Evolutionary conservation across 805 yeast species (phyloP).

Genomic region (Yamadazyma ubonensis): DNA sequence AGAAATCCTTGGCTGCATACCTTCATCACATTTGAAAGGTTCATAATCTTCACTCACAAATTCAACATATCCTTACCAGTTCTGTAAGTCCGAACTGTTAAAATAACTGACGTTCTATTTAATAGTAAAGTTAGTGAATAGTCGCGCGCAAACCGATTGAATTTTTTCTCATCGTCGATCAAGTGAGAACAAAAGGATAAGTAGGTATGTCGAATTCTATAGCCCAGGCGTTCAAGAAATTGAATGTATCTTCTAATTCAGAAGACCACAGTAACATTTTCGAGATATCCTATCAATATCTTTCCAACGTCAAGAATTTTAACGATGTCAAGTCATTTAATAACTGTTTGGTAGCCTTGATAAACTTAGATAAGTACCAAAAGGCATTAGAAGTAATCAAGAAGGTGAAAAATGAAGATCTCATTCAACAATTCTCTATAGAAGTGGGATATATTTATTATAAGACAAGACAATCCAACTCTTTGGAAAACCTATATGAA

Average conservation of each 20-base stretch:
- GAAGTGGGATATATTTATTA: constrained; percentile 62
- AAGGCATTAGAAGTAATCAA: constrained; percentile 47
- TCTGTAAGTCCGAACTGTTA: no score
- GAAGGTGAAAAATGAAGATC: constrained; percentile 33
- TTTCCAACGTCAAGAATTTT: constrained; percentile 37
- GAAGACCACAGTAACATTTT: constrained; percentile 36
- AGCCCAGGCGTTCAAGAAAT: constrained; percentile 40
- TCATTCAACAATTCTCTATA: constrained; percentile 37
- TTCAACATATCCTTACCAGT: no score
- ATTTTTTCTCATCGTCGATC: constrained; percentile 11
- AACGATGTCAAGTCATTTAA: constrained; percentile 36
- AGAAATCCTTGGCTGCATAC: no score
- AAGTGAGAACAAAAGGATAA: constrained; percentile 1
- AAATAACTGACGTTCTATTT: no score
- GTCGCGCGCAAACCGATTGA: constrained; percentile 3
- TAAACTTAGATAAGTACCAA: constrained; percentile 56
- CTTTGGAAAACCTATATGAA: constrained; percentile 21
- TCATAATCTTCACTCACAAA: no score
- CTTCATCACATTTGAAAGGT: no score
- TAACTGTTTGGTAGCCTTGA: constrained; percentile 55
- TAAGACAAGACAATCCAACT: constrained; percentile 47
- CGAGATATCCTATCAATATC: constrained; percentile 41
- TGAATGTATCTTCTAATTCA: constrained; percentile 30
- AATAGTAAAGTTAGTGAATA: neutral
- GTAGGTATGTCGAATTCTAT: constrained; percentile 37